Evolutionary conservation across 2,329 filamentous ascomycete genomes (phyloP).

Genomic region (Aspergillus sp.): DNA sequence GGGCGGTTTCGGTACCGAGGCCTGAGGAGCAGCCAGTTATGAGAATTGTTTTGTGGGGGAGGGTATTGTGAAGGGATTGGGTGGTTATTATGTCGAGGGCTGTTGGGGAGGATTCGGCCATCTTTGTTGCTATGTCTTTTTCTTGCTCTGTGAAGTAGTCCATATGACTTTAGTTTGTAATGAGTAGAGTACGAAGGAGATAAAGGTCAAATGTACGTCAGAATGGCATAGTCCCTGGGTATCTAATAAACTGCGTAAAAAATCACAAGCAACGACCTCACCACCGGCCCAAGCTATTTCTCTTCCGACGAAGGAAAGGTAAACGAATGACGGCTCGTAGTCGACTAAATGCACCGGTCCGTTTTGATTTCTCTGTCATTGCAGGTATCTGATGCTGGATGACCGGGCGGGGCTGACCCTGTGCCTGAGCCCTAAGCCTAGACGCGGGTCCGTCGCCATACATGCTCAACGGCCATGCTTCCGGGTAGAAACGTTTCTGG

Average conservation of each 20-base stretch:
- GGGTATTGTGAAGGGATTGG: not conserved
- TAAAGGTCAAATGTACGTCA: not conserved
- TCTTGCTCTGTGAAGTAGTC: no score
- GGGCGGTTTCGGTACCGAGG: constrained; percentile 34
- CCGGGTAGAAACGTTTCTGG: no score
- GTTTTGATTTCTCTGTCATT: not conserved
- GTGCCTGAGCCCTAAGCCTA: not conserved
- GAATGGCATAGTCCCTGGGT: not conserved
- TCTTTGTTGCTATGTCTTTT: not conserved
- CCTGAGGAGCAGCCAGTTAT: constrained; percentile 36
- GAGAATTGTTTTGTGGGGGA: constrained; percentile 27
- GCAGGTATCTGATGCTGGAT: not conserved
- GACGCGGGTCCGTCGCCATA: no score
- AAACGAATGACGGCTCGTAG: not conserved
- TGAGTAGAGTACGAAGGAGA: not conserved
- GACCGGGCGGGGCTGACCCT: not conserved
- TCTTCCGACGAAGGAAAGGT: not conserved
- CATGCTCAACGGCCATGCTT: no score
- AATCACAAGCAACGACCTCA: not conserved
- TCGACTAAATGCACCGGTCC: not conserved
- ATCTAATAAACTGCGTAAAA: not conserved
- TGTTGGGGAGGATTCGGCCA: not conserved
- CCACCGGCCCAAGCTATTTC: not conserved
- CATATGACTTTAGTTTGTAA: not conserved
- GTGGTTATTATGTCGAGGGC: not conserved